Conservation (phyloP, 192 early-diverging fungal genomes). For the Backusella parvicylindrica region DNA sequence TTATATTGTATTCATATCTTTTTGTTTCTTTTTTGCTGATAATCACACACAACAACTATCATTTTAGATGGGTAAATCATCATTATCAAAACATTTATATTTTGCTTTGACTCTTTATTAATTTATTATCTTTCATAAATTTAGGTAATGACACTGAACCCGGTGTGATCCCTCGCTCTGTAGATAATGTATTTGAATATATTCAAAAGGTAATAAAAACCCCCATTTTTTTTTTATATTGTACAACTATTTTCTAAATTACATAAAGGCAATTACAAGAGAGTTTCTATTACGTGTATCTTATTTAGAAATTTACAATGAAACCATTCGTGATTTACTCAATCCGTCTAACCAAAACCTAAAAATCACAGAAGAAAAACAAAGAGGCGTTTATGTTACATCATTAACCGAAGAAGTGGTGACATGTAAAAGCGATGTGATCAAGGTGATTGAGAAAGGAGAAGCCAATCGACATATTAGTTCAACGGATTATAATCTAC, state of each 20-base stretch:
- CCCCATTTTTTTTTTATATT: background rate
- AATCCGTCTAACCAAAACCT: constrained; percentile 79
- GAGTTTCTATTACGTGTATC: constrained; percentile 94
- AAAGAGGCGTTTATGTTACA: constrained; percentile 69
- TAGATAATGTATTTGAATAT: constrained; percentile 75
- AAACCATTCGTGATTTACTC: constrained; percentile 87
- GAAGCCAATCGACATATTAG: constrained; percentile 86
- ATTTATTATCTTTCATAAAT: background rate
- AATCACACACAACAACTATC: background rate
- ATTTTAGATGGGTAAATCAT: constrained; percentile 13
- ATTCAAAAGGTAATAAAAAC: constrained; percentile 50
- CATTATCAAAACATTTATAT: background rate
- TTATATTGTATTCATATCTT: background rate
- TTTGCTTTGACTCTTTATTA: background rate
- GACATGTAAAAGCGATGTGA: constrained; percentile 64
- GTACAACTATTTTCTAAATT: background rate
- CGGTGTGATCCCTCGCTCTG: constrained; percentile 73
- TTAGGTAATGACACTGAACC: constrained; percentile 65
- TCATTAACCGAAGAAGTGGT: constrained; percentile 75
- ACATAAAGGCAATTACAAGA: constrained; percentile 54
- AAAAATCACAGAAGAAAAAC: constrained; percentile 77
- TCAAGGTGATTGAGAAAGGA: constrained; percentile 71
- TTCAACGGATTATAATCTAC: constrained; percentile 90
- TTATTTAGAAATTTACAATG: constrained; percentile 98
- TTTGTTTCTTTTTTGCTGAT: background rate